These are phyloP conservation scores for Hericium alpestre DNA, from an alignment of 768 basidiomycete genomes.

Conservation along the genomic window DNA sequence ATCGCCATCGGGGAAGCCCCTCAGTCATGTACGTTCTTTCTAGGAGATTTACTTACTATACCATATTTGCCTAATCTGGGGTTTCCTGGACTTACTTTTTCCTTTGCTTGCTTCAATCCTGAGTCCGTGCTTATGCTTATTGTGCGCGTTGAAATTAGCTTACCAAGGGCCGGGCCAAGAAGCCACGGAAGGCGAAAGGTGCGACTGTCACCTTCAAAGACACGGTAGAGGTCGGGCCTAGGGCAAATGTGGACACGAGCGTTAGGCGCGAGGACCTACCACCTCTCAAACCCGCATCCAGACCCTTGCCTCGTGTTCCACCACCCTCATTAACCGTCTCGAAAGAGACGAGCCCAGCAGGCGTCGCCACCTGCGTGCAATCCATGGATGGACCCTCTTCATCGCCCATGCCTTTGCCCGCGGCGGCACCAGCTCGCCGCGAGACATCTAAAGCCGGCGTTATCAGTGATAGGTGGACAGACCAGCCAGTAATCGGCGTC, in stretches of 20 bases:
- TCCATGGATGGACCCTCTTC: too few relatives aligned
- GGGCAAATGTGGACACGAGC: not conserved
- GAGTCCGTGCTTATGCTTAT: not conserved
- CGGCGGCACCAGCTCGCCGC: too few relatives aligned
- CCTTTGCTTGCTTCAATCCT: not conserved
- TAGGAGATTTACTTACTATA: constrained; percentile 32
- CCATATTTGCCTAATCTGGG: constrained; percentile 13
- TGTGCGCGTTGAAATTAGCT: constrained; percentile 37
- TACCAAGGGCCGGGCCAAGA: constrained; percentile 63
- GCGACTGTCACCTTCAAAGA: constrained; percentile 2
- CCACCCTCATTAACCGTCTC: too few relatives aligned
- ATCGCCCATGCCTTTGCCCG: too few relatives aligned
- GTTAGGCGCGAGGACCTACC: too few relatives aligned
- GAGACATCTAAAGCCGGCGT: not conserved
- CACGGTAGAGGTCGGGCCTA: not conserved
- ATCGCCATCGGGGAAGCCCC: constrained; percentile 46
- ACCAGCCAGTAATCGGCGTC: constrained; percentile 22
- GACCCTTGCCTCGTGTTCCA: too few relatives aligned
- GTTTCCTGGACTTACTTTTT: too few relatives aligned
- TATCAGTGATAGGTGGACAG: constrained; percentile 24
- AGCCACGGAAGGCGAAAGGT: constrained; percentile 43
- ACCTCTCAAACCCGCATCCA: too few relatives aligned
- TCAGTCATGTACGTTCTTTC: constrained; percentile 83
- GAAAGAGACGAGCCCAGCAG: too few relatives aligned
- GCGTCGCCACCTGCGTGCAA: too few relatives aligned